Base-by-base conservation (phyloP, 2,329 filamentous ascomycete species). In the Chrysoporthe deuterocubensis region DNA sequence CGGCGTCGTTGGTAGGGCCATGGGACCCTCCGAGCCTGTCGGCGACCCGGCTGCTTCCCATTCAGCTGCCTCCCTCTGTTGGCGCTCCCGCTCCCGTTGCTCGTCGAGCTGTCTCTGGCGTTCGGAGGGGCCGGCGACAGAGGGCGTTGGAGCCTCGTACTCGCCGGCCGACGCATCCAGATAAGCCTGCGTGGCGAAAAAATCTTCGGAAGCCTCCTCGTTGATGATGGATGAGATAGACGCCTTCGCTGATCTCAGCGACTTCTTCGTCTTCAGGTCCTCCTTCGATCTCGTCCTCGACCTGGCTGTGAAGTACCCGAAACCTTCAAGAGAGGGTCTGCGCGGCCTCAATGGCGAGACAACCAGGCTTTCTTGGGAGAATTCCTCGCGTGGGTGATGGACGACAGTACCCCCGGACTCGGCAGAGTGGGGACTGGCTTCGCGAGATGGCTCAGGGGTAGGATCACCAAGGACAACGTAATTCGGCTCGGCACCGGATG, bases 361-460 rank as follows among this genome's bases (percentile, higher is more conserved):
- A 14, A 86, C 73, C 42, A 90, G 78, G 70, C 87, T 90, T 73
- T 90, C 88, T 70, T 87, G 86, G 0, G 88, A 90, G 73, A 85
- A 89, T 66, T 83, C 81, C 26, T 78, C 77, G 6, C 79, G 80
- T 1, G 78, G 70, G 11, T 21, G 73, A 32, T 72, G 77, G 7
- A 74, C 69, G 65, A 78, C 73, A 48, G 80, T 78, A 37, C 71
- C 74, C 40, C 76, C 72, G 13, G 80, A 82, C 37, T 74, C 74
- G 16, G 82, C 80, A 14, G 68, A 54, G 13, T 67, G 54, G 16
- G 68, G 68, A 37, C 62, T 70, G 37, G 56, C 58, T 26, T 70
- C 64, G 11, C 81, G 77, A 44, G 81, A 80, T 26, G 76, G 71
- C 4, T 68, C 68, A 8, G 67, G 67, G 14, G 81, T 82, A 3